Evolutionary conservation across 2,329 filamentous ascomycete genomes (phyloP).

Genomic region (Xylaria sp.): DNA sequence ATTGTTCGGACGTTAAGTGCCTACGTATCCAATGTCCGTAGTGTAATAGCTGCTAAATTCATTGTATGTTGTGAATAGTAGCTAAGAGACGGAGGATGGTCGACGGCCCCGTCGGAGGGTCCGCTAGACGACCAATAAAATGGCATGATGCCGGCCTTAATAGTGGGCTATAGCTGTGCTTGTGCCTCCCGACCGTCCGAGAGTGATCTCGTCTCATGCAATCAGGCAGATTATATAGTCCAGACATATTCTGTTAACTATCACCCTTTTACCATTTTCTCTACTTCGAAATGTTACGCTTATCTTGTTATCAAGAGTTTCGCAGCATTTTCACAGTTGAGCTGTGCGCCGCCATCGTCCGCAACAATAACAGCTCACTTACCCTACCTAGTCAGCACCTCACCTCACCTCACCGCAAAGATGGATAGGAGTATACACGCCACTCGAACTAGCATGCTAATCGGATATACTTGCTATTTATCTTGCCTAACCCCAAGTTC

Average conservation of each 20-base stretch:
- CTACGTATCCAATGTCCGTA: not conserved
- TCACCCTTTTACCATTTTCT: not conserved
- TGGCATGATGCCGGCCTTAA: not conserved
- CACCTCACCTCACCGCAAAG: not conserved
- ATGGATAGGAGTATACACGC: slow-evolving; percentile 14
- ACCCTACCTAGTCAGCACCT: not conserved
- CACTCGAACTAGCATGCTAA: slow-evolving; percentile 8
- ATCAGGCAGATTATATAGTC: not conserved
- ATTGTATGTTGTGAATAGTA: too few species aligned
- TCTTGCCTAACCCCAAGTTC: not conserved
- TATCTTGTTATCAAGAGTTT: not conserved
- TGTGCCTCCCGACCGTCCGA: not conserved
- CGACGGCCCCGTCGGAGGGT: slow-evolving; percentile 15
- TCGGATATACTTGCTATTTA: not conserved
- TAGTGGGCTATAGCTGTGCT: not conserved
- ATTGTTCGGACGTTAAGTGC: not conserved
- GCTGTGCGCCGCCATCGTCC: not conserved
- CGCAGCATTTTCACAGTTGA: not conserved
- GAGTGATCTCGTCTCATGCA: not conserved
- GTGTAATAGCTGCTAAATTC: not conserved
- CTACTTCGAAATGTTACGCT: not conserved
- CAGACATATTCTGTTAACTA: not conserved
- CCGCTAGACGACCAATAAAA: not conserved
- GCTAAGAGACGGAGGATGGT: not conserved
- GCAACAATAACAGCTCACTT: not conserved